Conservation (phyloP, 306 rosid genomes). For the Parietaria judaica region DNA sequence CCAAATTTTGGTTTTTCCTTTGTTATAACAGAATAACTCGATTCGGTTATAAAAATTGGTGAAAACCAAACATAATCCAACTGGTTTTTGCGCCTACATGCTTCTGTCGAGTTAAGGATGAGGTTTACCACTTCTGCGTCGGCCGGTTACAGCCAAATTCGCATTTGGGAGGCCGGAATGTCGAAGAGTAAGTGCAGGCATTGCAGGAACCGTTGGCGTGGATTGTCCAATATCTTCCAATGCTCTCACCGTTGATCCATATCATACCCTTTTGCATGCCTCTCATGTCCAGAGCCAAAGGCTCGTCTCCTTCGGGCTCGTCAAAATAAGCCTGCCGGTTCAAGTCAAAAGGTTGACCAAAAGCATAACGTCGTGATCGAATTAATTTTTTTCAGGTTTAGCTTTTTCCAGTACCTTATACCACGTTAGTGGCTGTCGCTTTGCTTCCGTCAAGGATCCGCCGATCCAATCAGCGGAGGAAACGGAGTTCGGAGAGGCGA, state of each 20-base stretch:
- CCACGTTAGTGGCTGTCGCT: slow-evolving; percentile 60
- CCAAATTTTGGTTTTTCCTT: no score
- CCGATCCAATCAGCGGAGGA: slow-evolving; percentile 47
- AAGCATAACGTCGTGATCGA: neutral
- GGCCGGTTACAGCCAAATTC: slow-evolving; percentile 50
- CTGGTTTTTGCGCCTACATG: no score
- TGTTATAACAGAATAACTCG: no score
- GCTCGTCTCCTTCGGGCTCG: slow-evolving; percentile 59
- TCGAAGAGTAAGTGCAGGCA: slow-evolving; percentile 50
- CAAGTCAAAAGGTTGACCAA: slow-evolving; percentile 5
- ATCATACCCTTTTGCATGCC: slow-evolving; percentile 82
- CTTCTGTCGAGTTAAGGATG: no score
- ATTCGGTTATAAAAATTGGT: no score
- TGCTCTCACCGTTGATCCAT: slow-evolving; percentile 78
- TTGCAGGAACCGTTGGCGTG: slow-evolving; percentile 54
- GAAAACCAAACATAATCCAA: no score
- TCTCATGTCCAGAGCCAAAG: slow-evolving; percentile 76
- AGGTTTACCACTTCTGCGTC: slow-evolving; percentile 68
- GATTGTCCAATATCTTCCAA: slow-evolving; percentile 83
- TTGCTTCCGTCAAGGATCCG: slow-evolving; percentile 29
- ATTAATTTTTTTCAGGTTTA: neutral
- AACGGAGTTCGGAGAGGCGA: slow-evolving; percentile 39
- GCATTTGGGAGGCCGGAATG: slow-evolving; percentile 57
- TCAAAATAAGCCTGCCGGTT: slow-evolving; percentile 44
- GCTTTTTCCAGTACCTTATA: slow-evolving; percentile 29